Evolutionary conservation across 2,329 filamentous ascomycete genomes (phyloP).

Genomic region (Alternaria alternata): DNA sequence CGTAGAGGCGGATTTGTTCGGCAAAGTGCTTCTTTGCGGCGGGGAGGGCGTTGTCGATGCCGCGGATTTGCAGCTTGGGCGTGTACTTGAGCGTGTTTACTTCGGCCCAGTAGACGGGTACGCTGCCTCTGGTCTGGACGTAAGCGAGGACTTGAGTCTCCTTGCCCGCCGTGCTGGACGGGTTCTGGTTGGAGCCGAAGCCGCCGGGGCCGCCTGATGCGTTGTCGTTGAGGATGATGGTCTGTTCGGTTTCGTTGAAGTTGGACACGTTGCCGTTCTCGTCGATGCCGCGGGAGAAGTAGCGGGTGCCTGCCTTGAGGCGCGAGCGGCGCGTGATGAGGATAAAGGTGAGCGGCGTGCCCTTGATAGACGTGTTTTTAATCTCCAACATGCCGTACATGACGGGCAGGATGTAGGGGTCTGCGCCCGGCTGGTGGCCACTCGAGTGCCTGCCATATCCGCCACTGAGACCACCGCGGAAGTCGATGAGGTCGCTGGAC

Average conservation of each 20-base stretch:
- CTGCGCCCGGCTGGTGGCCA: conserved; percentile 76
- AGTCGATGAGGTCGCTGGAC: conserved; percentile 89
- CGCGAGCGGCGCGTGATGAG: conserved; percentile 90
- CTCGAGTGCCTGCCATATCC: conserved; percentile 66
- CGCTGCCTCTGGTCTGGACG: conserved; percentile 94
- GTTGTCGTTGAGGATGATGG: conserved; percentile 86
- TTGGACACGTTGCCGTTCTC: conserved; percentile 96
- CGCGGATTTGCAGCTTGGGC: conserved; percentile 86
- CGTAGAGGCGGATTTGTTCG: conserved; percentile 92
- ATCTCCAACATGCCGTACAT: conserved; percentile 98
- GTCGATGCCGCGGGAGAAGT: conserved; percentile 93
- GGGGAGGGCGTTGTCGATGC: conserved; percentile 78
- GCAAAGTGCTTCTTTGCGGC: conserved; percentile 88
- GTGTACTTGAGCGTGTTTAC: conserved; percentile 93
- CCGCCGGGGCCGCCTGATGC: conserved; percentile 76
- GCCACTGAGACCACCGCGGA: conserved; percentile 68
- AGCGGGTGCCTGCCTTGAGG: conserved; percentile 87
- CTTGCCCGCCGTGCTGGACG: conserved; percentile 66
- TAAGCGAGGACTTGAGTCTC: conserved; percentile 93
- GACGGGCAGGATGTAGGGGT: conserved; percentile 93
- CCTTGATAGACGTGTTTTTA: conserved; percentile 83
- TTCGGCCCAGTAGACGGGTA: conserved; percentile 96
- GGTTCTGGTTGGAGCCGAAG: conserved; percentile 80
- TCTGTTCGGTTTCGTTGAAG: conserved; percentile 98
- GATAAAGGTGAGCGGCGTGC: conserved; percentile 81